Conservation (phyloP, 2,329 filamentous ascomycete genomes). For the Colletotrichum spinosum region DNA sequence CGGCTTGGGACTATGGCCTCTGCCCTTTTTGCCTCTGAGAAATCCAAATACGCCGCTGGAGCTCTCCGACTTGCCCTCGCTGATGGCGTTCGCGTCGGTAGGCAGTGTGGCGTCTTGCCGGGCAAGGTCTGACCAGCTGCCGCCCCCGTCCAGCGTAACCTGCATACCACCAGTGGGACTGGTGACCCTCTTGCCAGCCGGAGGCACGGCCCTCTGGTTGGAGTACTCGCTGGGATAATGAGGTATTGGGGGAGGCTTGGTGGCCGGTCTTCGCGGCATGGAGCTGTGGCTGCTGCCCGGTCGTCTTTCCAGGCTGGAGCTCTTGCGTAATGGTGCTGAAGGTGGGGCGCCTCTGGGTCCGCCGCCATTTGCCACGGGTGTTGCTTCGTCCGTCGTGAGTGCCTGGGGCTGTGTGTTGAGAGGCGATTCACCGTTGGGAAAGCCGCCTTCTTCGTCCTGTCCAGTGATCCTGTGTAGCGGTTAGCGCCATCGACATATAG, state of each 20-base stretch:
- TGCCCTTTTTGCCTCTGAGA: slow-evolving; percentile 87
- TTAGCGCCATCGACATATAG: slow-evolving; percentile 28
- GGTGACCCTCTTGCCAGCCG: slow-evolving; percentile 75
- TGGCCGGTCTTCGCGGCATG: slow-evolving; percentile 21
- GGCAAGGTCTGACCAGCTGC: slow-evolving; percentile 91
- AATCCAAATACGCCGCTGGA: slow-evolving; percentile 92
- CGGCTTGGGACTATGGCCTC: slow-evolving; percentile 92
- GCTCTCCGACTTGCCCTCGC: slow-evolving; percentile 64
- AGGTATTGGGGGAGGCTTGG: slow-evolving; percentile 51
- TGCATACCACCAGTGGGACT: slow-evolving; percentile 88
- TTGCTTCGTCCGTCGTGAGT: slow-evolving; percentile 63
- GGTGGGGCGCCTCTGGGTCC: slow-evolving; percentile 33
- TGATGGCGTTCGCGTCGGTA: slow-evolving; percentile 69
- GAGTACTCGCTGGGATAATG: slow-evolving; percentile 61
- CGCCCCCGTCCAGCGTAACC: slow-evolving; percentile 88
- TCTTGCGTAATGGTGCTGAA: slow-evolving; percentile 29
- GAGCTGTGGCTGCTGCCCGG: slow-evolving; percentile 39
- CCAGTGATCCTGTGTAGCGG: slow-evolving; percentile 25
- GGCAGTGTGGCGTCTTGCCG: slow-evolving; percentile 83
- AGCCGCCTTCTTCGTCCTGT: slow-evolving; percentile 22
- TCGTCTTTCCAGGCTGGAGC: slow-evolving; percentile 31
- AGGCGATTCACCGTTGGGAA: slow-evolving; percentile 22
- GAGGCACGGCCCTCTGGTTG: slow-evolving; percentile 45
- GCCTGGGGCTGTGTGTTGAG: slow-evolving; percentile 53
- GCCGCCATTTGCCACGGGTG: slow-evolving; percentile 45